A percentile compares a stretch with the other conserved stretches of the same genome.
Evolutionary conservation across 257 asterid genomes (phyloP).

Genomic region (Salvia rosmarinus): DNA sequence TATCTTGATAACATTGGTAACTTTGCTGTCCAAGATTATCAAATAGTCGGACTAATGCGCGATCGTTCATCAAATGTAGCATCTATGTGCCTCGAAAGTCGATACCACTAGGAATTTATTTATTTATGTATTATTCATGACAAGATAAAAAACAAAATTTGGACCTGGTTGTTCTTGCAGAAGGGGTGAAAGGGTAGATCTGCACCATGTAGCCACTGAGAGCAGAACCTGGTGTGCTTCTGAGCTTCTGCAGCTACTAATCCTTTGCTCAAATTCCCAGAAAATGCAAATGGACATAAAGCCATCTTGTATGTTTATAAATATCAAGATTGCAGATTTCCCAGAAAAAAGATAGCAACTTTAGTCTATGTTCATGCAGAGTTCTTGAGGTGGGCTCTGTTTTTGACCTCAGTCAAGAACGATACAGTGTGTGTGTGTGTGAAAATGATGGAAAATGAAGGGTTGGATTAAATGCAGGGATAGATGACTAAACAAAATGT

Average conservation of each 20-base stretch:
- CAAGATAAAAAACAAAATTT: conserved; percentile 5
- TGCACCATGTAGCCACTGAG: conserved; percentile 56
- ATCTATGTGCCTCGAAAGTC: neutral
- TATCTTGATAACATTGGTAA: neutral
- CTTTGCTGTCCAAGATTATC: conserved; percentile 15
- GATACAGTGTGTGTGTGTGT: neutral
- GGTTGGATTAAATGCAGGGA: conserved; percentile 18
- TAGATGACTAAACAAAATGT: neutral
- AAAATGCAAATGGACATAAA: conserved; percentile 57
- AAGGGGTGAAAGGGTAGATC: conserved; percentile 53
- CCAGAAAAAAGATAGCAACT: conserved; percentile 28
- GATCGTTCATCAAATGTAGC: neutral
- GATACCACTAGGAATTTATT: neutral
- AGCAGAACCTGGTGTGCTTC: conserved; percentile 37
- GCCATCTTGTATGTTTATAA: conserved; percentile 50
- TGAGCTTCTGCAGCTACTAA: conserved; percentile 44
- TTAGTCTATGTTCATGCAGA: neutral
- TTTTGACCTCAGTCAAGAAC: conserved; percentile 3
- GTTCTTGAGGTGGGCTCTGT: conserved; percentile 26
- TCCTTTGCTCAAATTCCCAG: conserved; percentile 58
- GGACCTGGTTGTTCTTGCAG: conserved; percentile 58
- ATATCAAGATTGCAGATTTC: neutral
- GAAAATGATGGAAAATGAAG: neutral
- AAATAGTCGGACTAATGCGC: neutral
- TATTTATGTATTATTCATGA: neutral